Conservation (phyloP, 805 yeast species). For the Kazachstania psychrophila region DNA sequence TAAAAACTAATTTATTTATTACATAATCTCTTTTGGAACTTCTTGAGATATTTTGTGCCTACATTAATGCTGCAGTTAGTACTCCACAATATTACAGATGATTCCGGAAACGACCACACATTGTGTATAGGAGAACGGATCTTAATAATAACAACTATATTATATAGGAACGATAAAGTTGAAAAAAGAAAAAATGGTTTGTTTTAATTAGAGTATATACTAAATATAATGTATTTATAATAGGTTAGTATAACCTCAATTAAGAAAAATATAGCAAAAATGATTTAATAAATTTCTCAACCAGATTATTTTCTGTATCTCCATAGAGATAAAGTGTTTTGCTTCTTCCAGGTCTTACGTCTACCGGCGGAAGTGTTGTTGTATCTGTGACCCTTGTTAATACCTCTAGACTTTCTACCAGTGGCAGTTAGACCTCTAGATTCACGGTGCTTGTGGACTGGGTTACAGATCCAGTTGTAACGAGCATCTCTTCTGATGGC, state of each 20-base stretch:
- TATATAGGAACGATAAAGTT: too few relatives aligned
- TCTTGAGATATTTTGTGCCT: too few relatives aligned
- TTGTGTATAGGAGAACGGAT: too few relatives aligned
- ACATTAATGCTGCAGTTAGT: too few relatives aligned
- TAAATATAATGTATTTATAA: neutral
- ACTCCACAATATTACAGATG: too few relatives aligned
- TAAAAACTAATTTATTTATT: too few relatives aligned
- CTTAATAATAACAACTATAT: too few relatives aligned
- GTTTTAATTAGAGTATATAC: neutral
- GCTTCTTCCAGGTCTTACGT: conserved; percentile 99
- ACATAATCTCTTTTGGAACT: too few relatives aligned
- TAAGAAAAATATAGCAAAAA: conserved; percentile 3
- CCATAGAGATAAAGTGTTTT: conserved; percentile 98
- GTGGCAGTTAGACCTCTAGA: conserved; percentile 96
- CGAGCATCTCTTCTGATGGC: conserved; percentile 98
- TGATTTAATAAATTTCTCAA: conserved; percentile 7
- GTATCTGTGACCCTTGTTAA: conserved; percentile 99
- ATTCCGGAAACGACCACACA: too few relatives aligned
- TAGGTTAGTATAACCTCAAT: too few relatives aligned
- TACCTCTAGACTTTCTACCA: conserved; percentile 99
- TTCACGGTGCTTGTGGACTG: conserved; percentile 99
- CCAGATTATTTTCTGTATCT: conserved; percentile 82
- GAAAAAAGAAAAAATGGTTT: neutral
- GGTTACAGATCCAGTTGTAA: conserved; percentile 99
- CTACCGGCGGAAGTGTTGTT: conserved; percentile 98